Evolutionary conservation across 2,329 filamentous ascomycete species (phyloP), one percentile per base, ranked within the genome.

Genomic region (Colletotrichum paranaense): DNA sequence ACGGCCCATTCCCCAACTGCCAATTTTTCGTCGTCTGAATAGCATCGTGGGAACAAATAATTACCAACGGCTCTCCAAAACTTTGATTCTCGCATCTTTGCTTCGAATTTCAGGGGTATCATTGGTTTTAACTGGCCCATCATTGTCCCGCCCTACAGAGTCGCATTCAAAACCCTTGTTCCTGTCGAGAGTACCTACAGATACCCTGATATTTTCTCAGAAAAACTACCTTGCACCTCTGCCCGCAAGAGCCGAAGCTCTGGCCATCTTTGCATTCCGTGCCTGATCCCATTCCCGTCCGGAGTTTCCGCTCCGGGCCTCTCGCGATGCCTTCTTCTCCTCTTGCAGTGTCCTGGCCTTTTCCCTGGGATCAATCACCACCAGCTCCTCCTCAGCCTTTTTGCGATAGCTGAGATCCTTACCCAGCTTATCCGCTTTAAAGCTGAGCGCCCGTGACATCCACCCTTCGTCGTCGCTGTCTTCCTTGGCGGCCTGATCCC

Each of bases 281-380:
- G 86, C 87, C 77, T 88, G 86, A 80, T 92, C 90, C 89, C 90
- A 90, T 46, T 87, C 86, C 72, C 89, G 85, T n/a, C 88, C 87
- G 56, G 86, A 86, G 53, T 81, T 82, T 26, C 87, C 88, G 35
- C 85, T 81, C 73, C 85, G 84, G 19, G 84, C 85, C 42, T 91
- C 91, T 74, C 88, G 87, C 75, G 89, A 88, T 12, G 88, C 88
- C 76, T 86, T 90, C 80, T 90, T 91, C 78, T 90, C 90, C 74
- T 92, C 90, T 79, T 91, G 88, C 52, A 97, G 86, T 52, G 92
- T 92, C 80, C 90, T 92, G 57, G 93, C 93, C 81, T 94, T 95
- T 81, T 95, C 94, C 69, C 94, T 87, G 1, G 95, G 95, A 85
- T 99, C 97, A 82, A 98, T 98, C 3, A 98, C 95, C 58, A 97